These are phyloP conservation scores for Diddensiella transvaalensis DNA, from an alignment of 805 yeast species.

Conservation along the genomic window DNA sequence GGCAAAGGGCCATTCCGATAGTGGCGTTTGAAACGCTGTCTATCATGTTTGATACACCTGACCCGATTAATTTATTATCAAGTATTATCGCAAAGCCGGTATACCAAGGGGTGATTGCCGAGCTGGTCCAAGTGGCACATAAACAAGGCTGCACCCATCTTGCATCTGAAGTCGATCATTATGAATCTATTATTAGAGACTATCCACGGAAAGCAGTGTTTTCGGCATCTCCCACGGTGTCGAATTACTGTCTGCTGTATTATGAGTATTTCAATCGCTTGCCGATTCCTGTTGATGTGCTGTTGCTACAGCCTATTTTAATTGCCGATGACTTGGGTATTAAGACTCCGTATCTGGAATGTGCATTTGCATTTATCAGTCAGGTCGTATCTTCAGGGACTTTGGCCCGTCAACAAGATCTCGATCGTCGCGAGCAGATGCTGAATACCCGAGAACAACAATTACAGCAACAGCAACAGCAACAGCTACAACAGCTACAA, in stretches of 20 bases:
- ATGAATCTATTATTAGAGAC: not conserved
- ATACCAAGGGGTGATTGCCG: conserved; percentile 73
- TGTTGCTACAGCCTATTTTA: conserved; percentile 79
- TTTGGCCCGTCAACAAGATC: conserved; percentile 5
- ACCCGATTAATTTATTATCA: conserved; percentile 52
- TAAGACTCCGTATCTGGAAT: conserved; percentile 87
- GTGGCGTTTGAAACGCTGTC: conserved; percentile 76
- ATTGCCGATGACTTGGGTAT: conserved; percentile 85
- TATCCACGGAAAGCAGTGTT: conserved; percentile 1
- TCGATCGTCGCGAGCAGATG: conserved; percentile 20
- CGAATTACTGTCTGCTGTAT: conserved; percentile 50
- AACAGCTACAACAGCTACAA: conserved; percentile 12
- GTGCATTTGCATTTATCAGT: conserved; percentile 57
- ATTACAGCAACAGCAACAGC: conserved; percentile 17
- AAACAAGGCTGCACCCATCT: conserved; percentile 63
- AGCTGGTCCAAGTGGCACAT: conserved; percentile 56
- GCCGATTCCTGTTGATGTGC: conserved; percentile 65
- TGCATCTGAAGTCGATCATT: conserved; percentile 33
- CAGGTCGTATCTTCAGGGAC: conserved; percentile 32
- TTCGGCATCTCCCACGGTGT: not conserved
- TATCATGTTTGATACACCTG: conserved; percentile 66
- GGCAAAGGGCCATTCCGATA: conserved; percentile 79
- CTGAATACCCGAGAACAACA: conserved; percentile 21
- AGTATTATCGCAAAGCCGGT: conserved; percentile 84
- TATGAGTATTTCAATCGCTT: conserved; percentile 53